Conservation (phyloP, 2,329 filamentous ascomycete species). For the Dactylellina cionopaga region DNA sequence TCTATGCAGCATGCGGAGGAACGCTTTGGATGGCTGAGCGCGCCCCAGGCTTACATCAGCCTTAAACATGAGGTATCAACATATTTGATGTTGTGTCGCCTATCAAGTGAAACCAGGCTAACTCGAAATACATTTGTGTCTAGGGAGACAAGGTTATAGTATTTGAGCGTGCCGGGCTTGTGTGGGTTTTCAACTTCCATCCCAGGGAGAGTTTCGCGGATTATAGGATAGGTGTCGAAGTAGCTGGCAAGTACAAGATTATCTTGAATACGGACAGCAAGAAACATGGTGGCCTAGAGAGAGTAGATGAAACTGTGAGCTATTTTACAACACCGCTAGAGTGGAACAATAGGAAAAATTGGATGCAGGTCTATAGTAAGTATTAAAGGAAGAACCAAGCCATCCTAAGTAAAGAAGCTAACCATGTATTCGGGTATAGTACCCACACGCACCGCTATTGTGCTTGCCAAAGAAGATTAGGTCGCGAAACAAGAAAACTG, state of each 20-base stretch:
- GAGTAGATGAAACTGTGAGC: conserved; percentile 79
- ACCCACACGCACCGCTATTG: conserved; percentile 48
- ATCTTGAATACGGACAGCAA: conserved; percentile 83
- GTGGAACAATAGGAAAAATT: conserved; percentile 92
- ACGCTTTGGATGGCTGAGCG: conserved; percentile 89
- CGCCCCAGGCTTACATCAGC: conserved; percentile 87
- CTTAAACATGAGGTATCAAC: conserved; percentile 79
- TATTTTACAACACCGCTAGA: conserved; percentile 92
- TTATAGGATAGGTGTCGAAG: conserved; percentile 89
- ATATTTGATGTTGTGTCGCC: no score
- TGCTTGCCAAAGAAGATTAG: conserved; percentile 40
- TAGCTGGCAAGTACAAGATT: conserved; percentile 83
- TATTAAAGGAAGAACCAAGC: not conserved
- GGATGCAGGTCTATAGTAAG: conserved; percentile 81
- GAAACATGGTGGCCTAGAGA: conserved; percentile 80
- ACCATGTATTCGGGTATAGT: conserved; percentile 15
- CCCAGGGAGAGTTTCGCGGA: conserved; percentile 84
- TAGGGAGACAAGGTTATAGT: conserved; percentile 87
- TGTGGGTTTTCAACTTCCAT: conserved; percentile 98
- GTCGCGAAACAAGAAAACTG: no score
- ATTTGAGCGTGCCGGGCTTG: conserved; percentile 87
- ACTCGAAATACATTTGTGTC: not conserved
- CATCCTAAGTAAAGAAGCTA: not conserved
- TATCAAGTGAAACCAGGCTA: not conserved
- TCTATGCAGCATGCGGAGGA: conserved; percentile 88